Conservation (phyloP, 176 grass and related monocot species). For the Aegilops bicornis region DNA sequence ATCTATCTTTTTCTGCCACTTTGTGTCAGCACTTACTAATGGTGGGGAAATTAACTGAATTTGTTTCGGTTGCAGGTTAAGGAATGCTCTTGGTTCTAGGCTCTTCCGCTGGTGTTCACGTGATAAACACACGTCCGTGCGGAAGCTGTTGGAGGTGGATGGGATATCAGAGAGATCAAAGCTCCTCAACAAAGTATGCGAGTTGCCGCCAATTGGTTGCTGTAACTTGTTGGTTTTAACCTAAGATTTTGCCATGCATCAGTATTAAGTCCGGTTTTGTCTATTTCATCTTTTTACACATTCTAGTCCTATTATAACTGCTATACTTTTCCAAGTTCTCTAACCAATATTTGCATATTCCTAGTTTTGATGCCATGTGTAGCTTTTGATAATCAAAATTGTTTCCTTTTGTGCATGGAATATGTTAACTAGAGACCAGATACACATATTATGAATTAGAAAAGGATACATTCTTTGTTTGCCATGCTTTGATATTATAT, state of each 20-base stretch:
- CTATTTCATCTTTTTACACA: constrained; percentile 10
- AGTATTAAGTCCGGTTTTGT: neutral
- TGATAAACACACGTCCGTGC: constrained; percentile 47
- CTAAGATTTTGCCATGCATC: neutral
- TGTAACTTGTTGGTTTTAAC: constrained; percentile 1
- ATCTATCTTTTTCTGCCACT: neutral
- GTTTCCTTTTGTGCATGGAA: neutral
- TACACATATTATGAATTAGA: neutral
- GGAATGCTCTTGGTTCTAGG: constrained; percentile 54
- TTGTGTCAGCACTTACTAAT: neutral
- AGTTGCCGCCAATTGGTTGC: neutral
- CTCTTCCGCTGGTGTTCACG: constrained; percentile 56
- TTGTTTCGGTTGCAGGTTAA: constrained; percentile 47
- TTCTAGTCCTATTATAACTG: neutral
- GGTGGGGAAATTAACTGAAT: neutral
- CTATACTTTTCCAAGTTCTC: neutral
- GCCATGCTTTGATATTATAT: neutral
- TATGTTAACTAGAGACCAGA: neutral
- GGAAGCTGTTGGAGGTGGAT: constrained; percentile 50
- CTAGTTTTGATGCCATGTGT: neutral
- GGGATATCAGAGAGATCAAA: constrained; percentile 50
- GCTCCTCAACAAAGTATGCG: constrained; percentile 60
- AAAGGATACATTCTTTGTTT: neutral
- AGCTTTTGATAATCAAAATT: neutral
- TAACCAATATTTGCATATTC: neutral